Percentiles rank a stretch among this genome's conserved stretches.
These are phyloP conservation scores for Stephania cephalantha DNA, from an alignment of 164 flowering plant species.

Conservation along the genomic window DNA sequence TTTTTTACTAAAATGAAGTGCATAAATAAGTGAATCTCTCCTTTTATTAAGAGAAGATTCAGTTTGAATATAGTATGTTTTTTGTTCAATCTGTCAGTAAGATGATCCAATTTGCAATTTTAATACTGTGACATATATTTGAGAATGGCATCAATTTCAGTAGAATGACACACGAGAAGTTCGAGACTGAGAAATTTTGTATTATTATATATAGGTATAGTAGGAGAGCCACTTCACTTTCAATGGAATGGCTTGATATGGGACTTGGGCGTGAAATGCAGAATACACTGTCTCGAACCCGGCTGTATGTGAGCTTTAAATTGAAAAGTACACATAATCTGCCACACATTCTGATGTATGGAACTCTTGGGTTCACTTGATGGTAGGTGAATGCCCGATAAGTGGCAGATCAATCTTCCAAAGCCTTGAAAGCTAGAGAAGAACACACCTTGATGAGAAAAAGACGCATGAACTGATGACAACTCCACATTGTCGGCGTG, in stretches of 20 bases:
- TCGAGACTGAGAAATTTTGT: background rate
- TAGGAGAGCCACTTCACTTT: background rate
- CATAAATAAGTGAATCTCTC: background rate
- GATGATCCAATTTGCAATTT: background rate
- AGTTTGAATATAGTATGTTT: background rate
- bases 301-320: background rate
- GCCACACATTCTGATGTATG: background rate
- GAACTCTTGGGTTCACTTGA: background rate
- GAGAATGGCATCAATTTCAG: background rate
- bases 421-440: background rate
- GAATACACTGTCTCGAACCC: background rate
- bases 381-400: background rate
- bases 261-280: background rate
- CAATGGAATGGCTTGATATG: background rate
- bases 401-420: background rate
- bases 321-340: background rate
- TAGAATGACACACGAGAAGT: background rate
- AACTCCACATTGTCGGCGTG: background rate
- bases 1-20: background rate
- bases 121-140: background rate
- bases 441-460: background rate
- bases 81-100: background rate
- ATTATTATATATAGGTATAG: background rate
- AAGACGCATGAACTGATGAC: background rate
- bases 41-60: background rate